Conservation (phyloP, 805 yeast species). For the Millerozyma miso region DNA sequence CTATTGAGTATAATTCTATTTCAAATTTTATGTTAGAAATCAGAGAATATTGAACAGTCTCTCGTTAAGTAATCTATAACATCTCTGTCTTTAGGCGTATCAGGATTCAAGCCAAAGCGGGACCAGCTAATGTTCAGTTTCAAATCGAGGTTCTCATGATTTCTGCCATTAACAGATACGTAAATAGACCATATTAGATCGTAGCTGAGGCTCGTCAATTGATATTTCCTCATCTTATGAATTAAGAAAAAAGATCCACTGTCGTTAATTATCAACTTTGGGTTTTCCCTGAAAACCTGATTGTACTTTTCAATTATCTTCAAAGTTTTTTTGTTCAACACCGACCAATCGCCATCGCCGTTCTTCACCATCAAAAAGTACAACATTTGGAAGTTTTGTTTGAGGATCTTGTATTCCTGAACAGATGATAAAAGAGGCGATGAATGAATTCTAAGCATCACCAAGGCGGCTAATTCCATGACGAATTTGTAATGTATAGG, state of each 20-base stretch:
- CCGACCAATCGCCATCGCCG: constrained; percentile 17
- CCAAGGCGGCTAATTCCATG: constrained; percentile 28
- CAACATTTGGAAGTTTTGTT: constrained; percentile 18
- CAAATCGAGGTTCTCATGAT: constrained; percentile 2
- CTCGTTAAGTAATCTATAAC: constrained; percentile 15
- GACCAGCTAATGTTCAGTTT: constrained; percentile 19
- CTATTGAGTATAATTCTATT: constrained; percentile 1
- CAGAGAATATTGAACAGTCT: constrained; percentile 18
- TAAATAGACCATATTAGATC: constrained; percentile 39
- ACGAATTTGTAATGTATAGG: constrained; percentile 40
- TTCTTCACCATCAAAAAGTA: constrained; percentile 14
- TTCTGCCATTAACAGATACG: constrained; percentile 14
- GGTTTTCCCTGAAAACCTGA: constrained; percentile 10
- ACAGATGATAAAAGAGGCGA: constrained; percentile 25
- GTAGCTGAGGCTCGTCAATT: constrained; percentile 32
- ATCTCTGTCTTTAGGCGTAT: constrained; percentile 8
- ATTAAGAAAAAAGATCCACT: constrained; percentile 25
- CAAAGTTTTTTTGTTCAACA: constrained; percentile 17
- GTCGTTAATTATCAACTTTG: constrained; percentile 2
- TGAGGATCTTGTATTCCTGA: constrained; percentile 22
- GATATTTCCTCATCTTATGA: constrained; percentile 29
- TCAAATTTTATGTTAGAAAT: not conserved
- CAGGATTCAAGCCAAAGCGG: constrained; percentile 23
- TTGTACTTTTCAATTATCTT: constrained; percentile 24
- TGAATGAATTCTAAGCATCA: constrained; percentile 28